Base-by-base conservation (phyloP, 1,284 basidiomycete species). In the Ustilago nuda region DNA sequence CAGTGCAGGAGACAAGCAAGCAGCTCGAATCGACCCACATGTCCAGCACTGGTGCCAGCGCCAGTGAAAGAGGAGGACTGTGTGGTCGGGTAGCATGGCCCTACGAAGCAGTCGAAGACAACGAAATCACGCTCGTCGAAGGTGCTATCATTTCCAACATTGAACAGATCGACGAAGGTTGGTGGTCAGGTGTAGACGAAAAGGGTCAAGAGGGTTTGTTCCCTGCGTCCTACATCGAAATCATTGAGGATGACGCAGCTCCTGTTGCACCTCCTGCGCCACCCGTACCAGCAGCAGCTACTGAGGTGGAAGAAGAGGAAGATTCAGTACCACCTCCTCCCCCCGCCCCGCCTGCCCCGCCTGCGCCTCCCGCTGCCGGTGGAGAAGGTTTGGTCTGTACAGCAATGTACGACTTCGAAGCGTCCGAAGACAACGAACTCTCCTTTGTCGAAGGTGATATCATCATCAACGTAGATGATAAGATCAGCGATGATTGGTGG, bases 241-340 rank as follows among this genome's bases (percentile, higher is more conserved):
- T 85, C 19, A 54, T 81, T 12, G 75, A 80, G 27, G 69, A 50
- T 23, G 71, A 62, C 4, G 74, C 80, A 41, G 63, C 75, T 1
- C 74, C 77, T 6, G 63, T 72, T 1, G 65, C 79, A 4, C 71
- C 78, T 4, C 58, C 78, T 19, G 65, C 76, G 17, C 66, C 70
- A 19, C 62, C 70, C 8, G 60, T 67, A 0, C 41, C 63, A 15
- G 55, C 77, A 12, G 61, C 63, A 15, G n/a, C 61, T 3, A 58
- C 33, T 4, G 56, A 9, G 32, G 39, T 71, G 39, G 63, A 67
- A 27, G 50, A 64, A 36, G 57, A 77, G 19, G 66, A 77, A 27
- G 66, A 67, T 30, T 63, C 52, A 13, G 56, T 35, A 66, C 93
- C 81, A 90, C 92, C 84, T 6, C 77, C 82, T 1, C 80, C 78